phyloP scores from a whole-genome alignment of 2,329 filamentous ascomycete species.

The Pseudocercospora eumusae region DNA sequence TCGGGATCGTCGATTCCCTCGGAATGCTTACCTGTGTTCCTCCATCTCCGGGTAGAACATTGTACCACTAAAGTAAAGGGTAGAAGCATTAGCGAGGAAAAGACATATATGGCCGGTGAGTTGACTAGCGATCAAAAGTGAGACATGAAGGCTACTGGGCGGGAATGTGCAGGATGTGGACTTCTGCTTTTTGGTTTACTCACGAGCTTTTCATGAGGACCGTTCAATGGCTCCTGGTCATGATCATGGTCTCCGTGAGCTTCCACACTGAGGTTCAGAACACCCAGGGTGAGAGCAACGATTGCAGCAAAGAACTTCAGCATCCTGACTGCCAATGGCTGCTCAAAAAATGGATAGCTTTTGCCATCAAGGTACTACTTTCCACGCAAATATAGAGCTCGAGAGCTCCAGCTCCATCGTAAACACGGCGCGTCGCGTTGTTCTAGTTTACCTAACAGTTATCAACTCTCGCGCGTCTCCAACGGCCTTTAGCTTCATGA shows the following conservation, averaged over 20 bases:
- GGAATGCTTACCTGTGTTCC: constrained; percentile 67
- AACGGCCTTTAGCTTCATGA: constrained; percentile 14
- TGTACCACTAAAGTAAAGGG: too few relatives aligned
- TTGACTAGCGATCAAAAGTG: too few relatives aligned
- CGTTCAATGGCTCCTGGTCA: constrained; percentile 61
- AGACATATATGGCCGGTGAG: too few relatives aligned
- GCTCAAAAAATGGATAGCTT: constrained; percentile 1
- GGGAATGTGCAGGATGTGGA: too few relatives aligned
- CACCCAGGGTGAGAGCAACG: constrained; percentile 49
- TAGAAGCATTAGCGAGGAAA: too few relatives aligned
- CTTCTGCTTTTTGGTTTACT: too few relatives aligned
- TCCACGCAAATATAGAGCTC: not conserved
- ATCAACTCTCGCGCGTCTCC: constrained; percentile 19
- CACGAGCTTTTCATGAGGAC: constrained; percentile 70
- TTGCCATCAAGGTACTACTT: constrained; percentile 2
- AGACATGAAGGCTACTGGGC: too few relatives aligned
- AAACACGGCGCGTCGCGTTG: constrained; percentile 9
- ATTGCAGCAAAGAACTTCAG: constrained; percentile 29
- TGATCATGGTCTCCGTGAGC: constrained; percentile 60
- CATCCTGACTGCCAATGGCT: constrained; percentile 24
- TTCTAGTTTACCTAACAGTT: constrained; percentile 22
- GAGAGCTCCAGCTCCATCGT: constrained; percentile 4
- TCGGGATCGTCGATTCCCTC: not conserved
- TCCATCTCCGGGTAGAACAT: constrained; percentile 76
- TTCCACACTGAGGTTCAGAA: constrained; percentile 33